Evolutionary conservation across 2,329 filamentous ascomycete species (phyloP), one percentile per base, ranked within the genome.

Genomic region (Pleomassaria siparia): DNA sequence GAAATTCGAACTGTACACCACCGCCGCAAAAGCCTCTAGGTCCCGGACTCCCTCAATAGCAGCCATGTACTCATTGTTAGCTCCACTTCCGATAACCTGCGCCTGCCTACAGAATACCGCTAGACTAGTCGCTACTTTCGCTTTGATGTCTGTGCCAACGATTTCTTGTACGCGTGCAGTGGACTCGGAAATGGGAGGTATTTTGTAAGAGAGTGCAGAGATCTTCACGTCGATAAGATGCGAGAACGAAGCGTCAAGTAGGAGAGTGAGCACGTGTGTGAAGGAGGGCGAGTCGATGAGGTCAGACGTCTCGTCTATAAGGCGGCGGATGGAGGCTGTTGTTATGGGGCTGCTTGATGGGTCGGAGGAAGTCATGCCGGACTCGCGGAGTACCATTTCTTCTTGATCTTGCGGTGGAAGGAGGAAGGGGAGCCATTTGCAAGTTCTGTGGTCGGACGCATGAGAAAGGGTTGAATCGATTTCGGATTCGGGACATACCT

Each of bases 281-380:
- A 97, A 97, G 28, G 89, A 83, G 0, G 94, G 94, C 1, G 94
- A 96, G 66, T 99, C 94, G 64, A 97, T 86, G 20, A 99, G 81
- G 67, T 99, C 94, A 30, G 92, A 89, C 2, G 94, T 97, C 76
- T 99, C 94, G 67, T 99, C 92, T 1, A 99, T 82, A 16, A 99
- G 81, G 48, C 88, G 86, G 46, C 92, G 85, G 46, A 99, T 82
- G 1, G 85, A 82, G 6, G 78, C 68, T 24, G 76, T 69, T 69
- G 72, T 44, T 62, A 66, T 51, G 64, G 72, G 20, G 79, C 72
- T 28, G 65, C 46, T 48, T 57, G 58, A 41, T 55, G 63, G 20
- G 62, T 71, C 53, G 63, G 71, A 36, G 61, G 75, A 55, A 70
- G 77, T 76, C 62, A 96, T 89, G 45, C 91, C 91, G 0, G 91